These are phyloP conservation scores for Ganoderma resinaceum DNA, from an alignment of 1,284 basidiomycete species.

Conservation along the genomic window DNA sequence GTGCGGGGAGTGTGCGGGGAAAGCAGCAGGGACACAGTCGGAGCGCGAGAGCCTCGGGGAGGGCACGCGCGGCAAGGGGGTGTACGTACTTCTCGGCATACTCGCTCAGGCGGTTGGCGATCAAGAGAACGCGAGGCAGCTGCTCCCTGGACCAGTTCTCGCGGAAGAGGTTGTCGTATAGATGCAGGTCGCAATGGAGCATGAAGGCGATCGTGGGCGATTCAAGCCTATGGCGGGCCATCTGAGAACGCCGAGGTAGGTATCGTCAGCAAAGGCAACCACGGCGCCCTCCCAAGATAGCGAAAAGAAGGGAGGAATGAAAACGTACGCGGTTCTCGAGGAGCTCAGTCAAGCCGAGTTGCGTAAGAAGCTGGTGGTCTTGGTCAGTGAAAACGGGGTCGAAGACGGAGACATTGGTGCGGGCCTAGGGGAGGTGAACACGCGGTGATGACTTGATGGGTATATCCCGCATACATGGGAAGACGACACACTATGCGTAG, in stretches of 20 bases:
- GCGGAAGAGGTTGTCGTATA: conserved; percentile 70
- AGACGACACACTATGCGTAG: conserved; percentile 62
- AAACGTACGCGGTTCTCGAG: conserved; percentile 59
- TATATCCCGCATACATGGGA: conserved; percentile 30
- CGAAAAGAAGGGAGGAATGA: conserved; percentile 8
- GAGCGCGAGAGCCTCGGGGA: conserved; percentile 22
- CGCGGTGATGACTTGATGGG: conserved; percentile 30
- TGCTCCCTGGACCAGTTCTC: conserved; percentile 61
- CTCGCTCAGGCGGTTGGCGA: conserved; percentile 53
- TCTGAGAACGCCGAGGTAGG: conserved; percentile 31
- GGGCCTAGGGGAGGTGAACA: conserved; percentile 48
- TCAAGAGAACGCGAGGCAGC: conserved; percentile 47
- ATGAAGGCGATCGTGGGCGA: conserved; percentile 71
- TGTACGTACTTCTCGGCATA: conserved; percentile 58
- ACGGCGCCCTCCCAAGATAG: background rate
- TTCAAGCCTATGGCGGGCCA: conserved; percentile 39
- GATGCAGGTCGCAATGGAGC: conserved; percentile 76
- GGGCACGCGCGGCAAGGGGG: conserved; percentile 8
- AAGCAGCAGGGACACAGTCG: conserved; percentile 2
- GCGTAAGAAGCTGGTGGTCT: conserved; percentile 58
- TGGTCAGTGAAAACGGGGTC: conserved; percentile 75
- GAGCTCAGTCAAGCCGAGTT: conserved; percentile 55
- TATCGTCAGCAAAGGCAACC: conserved; percentile 14
- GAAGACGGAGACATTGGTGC: conserved; percentile 57
- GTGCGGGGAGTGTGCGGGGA: conserved; percentile 7